Percentiles rank a stretch among this genome's conserved stretches.
Conservation (phyloP, 202 grass and related monocot genomes). For the Saccharum hybrid region DNA sequence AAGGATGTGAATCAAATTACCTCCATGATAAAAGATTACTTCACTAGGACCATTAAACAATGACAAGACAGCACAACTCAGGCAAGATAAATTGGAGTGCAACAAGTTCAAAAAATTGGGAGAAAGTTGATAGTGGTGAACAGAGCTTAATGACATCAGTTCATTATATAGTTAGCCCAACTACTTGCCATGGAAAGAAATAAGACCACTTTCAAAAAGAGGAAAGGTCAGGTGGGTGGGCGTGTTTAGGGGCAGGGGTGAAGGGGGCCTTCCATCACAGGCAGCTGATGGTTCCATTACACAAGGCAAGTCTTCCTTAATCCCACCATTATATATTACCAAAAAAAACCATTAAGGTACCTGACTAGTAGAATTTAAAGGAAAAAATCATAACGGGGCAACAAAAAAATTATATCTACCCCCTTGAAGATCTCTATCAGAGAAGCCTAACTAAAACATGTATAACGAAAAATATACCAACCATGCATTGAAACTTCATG, state of each 20-base stretch:
- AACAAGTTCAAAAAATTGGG: constrained; percentile 12
- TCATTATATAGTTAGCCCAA: constrained; percentile 17
- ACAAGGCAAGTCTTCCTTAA: neutral
- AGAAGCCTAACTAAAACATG: constrained; percentile 15
- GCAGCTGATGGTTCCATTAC: constrained; percentile 1
- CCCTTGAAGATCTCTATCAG: neutral
- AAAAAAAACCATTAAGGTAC: constrained; percentile 24
- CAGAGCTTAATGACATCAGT: neutral
- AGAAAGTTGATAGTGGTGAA: constrained; percentile 11
- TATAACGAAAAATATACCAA: neutral
- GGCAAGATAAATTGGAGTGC: constrained; percentile 39
- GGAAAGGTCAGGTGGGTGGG: neutral
- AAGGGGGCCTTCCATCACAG: neutral
- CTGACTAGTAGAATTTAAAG: constrained; percentile 22
- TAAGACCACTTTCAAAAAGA: constrained; percentile 13
- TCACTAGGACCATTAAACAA: constrained; percentile 40
- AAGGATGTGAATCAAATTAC: constrained; percentile 47
- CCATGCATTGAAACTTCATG: constrained; percentile 22
- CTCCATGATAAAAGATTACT: constrained; percentile 43
- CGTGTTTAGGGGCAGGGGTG: neutral
- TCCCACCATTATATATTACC: constrained; percentile 5
- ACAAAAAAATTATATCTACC: constrained; percentile 31
- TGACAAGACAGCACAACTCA: constrained; percentile 24
- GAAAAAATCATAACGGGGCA: neutral
- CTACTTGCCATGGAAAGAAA: constrained; percentile 20